phyloP scores from a whole-genome alignment of 495 filamentous ascomycete genomes.

The Penicillium bovifimosum region DNA sequence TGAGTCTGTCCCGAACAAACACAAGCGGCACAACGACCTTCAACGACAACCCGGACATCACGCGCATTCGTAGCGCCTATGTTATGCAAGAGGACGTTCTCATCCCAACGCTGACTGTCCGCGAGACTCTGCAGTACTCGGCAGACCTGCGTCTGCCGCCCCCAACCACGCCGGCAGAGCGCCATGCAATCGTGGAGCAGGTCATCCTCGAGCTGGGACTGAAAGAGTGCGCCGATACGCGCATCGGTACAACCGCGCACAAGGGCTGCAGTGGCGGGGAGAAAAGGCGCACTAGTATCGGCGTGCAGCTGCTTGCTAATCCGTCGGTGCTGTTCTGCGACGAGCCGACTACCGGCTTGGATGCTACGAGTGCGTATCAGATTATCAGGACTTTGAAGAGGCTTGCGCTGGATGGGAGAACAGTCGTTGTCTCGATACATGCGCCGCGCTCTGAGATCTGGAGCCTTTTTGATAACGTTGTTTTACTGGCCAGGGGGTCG shows the following conservation, averaged over 20 bases:
- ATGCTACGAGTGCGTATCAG: slow-evolving; percentile 71
- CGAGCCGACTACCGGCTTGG: slow-evolving; percentile 70
- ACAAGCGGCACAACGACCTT: slow-evolving; percentile 51
- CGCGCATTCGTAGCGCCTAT: slow-evolving; percentile 57
- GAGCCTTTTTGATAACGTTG: slow-evolving; percentile 63
- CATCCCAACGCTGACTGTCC: slow-evolving; percentile 63
- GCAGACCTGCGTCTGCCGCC: slow-evolving; percentile 64
- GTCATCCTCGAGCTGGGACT: slow-evolving; percentile 68
- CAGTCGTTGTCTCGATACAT: slow-evolving; percentile 67
- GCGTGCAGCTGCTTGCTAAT: slow-evolving; percentile 69
- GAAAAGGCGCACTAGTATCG: slow-evolving; percentile 67
- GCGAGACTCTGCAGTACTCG: slow-evolving; percentile 65
- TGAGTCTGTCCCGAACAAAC: slow-evolving; percentile 48
- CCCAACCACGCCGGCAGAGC: slow-evolving; percentile 51
- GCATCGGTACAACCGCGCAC: slow-evolving; percentile 60
- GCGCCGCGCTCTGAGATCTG: slow-evolving; percentile 72
- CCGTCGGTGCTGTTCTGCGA: slow-evolving; percentile 70
- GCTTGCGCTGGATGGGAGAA: slow-evolving; percentile 60
- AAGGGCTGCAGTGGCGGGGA: slow-evolving; percentile 74
- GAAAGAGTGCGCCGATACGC: slow-evolving; percentile 67
- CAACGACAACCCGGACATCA: slow-evolving; percentile 49
- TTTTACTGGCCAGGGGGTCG: slow-evolving; percentile 57
- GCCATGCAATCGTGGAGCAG: slow-evolving; percentile 58
- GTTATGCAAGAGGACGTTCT: slow-evolving; percentile 74
- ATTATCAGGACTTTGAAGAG: slow-evolving; percentile 61